Percentiles rank a stretch among this genome's conserved stretches.
Evolutionary conservation across 225 moss, liverwort and hornwort species (phyloP).

Genomic region (Rhytidiadelphus loreus): DNA sequence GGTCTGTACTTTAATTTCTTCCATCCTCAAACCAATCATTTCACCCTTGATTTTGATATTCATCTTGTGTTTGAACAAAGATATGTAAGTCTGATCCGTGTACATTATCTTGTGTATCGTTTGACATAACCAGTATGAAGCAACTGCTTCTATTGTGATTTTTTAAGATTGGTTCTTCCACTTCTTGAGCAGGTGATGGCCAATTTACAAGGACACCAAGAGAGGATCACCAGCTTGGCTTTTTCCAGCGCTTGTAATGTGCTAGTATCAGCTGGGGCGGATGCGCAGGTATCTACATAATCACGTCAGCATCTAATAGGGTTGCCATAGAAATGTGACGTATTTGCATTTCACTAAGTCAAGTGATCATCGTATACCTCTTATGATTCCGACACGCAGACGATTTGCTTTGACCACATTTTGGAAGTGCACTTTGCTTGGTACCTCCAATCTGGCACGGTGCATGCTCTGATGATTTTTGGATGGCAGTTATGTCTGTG

Average conservation of each 20-base stretch:
- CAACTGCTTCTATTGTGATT: neutral
- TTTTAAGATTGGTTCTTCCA: neutral
- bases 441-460: neutral
- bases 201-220: conserved; percentile 63
- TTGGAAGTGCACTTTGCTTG: neutral
- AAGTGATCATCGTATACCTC: neutral
- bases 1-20: conserved; percentile 10
- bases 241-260: conserved; percentile 77
- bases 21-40: neutral
- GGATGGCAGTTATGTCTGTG: conserved; percentile 64
- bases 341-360: neutral
- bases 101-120: neutral
- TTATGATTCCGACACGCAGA: neutral
- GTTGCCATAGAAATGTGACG: neutral
- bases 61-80: neutral
- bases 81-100: neutral
- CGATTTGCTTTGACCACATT: neutral
- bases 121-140: neutral
- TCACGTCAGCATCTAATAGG: neutral
- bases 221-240: conserved; percentile 80
- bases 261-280: conserved; percentile 81
- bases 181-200: conserved; percentile 23
- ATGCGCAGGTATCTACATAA: conserved; percentile 57
- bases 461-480: neutral
- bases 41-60: neutral